Base-by-base conservation (phyloP, 2,329 filamentous ascomycete genomes). In the Xylariaceae sp. region DNA sequence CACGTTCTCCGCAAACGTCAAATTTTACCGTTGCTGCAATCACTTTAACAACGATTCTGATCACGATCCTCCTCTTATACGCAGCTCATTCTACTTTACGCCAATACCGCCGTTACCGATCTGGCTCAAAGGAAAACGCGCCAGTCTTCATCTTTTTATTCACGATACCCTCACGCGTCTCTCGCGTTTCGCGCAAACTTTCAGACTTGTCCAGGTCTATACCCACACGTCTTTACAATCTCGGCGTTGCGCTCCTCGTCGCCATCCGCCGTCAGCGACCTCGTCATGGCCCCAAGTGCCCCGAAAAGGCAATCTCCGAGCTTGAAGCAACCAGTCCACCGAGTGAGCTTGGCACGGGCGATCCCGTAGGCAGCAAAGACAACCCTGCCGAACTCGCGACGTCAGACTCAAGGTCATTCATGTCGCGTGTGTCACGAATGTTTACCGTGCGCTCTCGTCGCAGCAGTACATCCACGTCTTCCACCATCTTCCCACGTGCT, bases 301-400 rank as follows among this genome's bases (percentile, higher is more conserved):
- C 22, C 22, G 22, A 28, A 28, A 28, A 28, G 7, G 22, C 22
- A 28, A 28, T 28, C 4, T 28, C 63, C 2, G 63, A 66, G 38
- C 54, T 66, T 13, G 63, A 60, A 4, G 59, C 58, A 3, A 60
- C 62, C 16, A 60, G 63, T 1, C 62, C 63, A 10, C 43, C 59
- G 39, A 53, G 62, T 2, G 63, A 66, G 22, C 48, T 66, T 14
- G 60, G 50, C 0, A n/a, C 51, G 14, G 50, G 45, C 5, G 22
- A 54, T 7, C 52, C 60, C 10, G 31, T 61, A 2, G 63, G 63
- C 2, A 60, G 60, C 3, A 58, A 49, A 11, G 61, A 60, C 31
- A 66, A 66, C 31, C 63, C 63, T 11, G 63, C 63, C 11, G 63
- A 66, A 54, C 52, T 66, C 7, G 45, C 49, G 6, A 45, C 22